Base-by-base conservation (phyloP, 2,329 filamentous ascomycete genomes). In the Xylaria polymorpha region DNA sequence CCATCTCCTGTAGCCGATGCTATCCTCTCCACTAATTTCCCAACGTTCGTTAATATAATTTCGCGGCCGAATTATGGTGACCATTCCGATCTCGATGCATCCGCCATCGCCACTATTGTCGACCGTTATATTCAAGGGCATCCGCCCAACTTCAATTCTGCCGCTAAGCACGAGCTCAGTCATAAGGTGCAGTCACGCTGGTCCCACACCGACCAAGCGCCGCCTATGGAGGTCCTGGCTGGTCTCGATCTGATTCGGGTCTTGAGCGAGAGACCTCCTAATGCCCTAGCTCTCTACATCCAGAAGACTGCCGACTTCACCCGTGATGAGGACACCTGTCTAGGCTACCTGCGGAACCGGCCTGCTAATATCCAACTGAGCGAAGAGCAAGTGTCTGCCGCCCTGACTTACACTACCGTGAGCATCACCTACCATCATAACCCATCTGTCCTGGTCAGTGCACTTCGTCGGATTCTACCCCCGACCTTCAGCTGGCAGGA, bases 61-160 rank as follows among this genome's bases (percentile, higher is more conserved):
- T 90, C 92, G 41, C 87, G 87, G 56, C 85, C 90, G 15, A 86
- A 86, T 67, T 83, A 88, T 72, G 85, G 87, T 61, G 86, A 88
- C 48, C 89, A 92, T 75, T 86, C 90, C 72, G 90, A 92, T 69
- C 80, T 94, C 63, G 85, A 84, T 12, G 85, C 91, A 37, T 82
- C 88, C 50, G 94, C 96, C 77, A 86, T 98, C 69, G 92, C 92
- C 58, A 84, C 91, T 68, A 91, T 97, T 67, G 85, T 98, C 80
- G 93, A 97, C 79, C 92, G 93, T 74, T 92, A 97, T 75, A 90
- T 97, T 64, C 91, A 96, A 80, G 91, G 94, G 74, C 94, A 94
- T 61, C 94, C 94, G 37, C 92, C 92, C 32, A 94, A 91, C 79
- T 97, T 97, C 83, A 93, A 92, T 76, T 89, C 94, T 64, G 86